Evolutionary conservation across 23 red algal species (phyloP).

Genomic region (Cyanidioschyzon merolae): DNA sequence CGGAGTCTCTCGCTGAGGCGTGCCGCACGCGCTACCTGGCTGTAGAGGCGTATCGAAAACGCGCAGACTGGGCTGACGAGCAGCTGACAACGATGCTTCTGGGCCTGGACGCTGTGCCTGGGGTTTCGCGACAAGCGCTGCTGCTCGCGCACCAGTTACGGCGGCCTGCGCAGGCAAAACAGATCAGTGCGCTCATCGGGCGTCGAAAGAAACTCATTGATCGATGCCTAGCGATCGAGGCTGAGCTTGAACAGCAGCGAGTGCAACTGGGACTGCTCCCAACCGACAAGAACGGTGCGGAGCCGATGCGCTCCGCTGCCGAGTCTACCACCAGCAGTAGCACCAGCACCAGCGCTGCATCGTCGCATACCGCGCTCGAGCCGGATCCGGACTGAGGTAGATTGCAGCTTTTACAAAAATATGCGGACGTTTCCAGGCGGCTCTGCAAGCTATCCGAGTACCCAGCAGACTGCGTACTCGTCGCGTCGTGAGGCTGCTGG

Average conservation of each 20-base stretch:
- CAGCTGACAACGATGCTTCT: not conserved
- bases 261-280: not conserved
- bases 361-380: no score
- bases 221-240: not conserved
- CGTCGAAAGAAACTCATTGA: slow-evolving; percentile 11
- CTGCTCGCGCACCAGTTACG: not conserved
- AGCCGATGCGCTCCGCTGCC: no score
- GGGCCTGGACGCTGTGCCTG: not conserved
- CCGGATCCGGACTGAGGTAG: no score
- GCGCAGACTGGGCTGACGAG: not conserved
- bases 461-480: no score
- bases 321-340: no score
- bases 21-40: not conserved
- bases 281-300: no score
- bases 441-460: no score
- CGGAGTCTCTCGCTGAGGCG: not conserved
- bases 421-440: no score
- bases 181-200: not conserved
- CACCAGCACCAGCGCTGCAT: no score
- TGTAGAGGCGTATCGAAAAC: not conserved
- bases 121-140: not conserved
- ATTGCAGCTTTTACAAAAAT: no score
- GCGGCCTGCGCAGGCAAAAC: not conserved
- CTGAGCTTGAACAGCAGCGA: not conserved
- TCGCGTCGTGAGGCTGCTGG: no score